Conservation (phyloP, 495 filamentous ascomycete genomes). For the Aspergillus bridgeri region DNA sequence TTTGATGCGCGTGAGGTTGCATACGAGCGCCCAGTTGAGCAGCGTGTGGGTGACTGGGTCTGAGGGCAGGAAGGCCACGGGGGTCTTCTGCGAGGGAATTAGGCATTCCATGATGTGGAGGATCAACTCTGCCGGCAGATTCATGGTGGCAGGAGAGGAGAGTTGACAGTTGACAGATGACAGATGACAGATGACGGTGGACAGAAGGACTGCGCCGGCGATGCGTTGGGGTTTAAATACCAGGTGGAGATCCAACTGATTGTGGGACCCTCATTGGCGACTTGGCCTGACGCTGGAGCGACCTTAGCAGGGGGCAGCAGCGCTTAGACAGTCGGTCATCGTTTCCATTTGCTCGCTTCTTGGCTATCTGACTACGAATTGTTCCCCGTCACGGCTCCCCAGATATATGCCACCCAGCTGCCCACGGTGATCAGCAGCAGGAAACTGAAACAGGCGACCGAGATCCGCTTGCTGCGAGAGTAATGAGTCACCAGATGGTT, state of each 20-base stretch:
- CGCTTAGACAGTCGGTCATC: neutral
- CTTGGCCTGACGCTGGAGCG: too few relatives aligned
- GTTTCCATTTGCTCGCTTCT: too few relatives aligned
- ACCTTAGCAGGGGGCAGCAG: too few relatives aligned
- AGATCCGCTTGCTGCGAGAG: constrained; percentile 23
- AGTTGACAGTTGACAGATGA: too few relatives aligned
- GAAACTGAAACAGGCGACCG: constrained; percentile 27
- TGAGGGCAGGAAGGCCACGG: constrained; percentile 10
- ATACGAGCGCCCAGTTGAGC: constrained; percentile 20
- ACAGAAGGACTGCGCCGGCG: too few relatives aligned
- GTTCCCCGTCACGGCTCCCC: constrained; percentile 40
- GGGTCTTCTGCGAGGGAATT: constrained; percentile 7
- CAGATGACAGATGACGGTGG: neutral
- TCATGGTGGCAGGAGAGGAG: constrained; percentile 1
- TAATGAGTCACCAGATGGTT: constrained; percentile 21
- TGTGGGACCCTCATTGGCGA: neutral
- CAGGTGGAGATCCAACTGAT: neutral
- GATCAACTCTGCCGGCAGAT: constrained; percentile 22
- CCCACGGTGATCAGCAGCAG: constrained; percentile 31
- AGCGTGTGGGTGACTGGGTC: constrained; percentile 23
- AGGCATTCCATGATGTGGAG: constrained; percentile 21
- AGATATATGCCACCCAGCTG: constrained; percentile 44
- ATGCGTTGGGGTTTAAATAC: too few relatives aligned
- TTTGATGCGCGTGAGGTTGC: constrained; percentile 15
- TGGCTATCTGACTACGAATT: constrained; percentile 19